phyloP scores from a whole-genome alignment of 257 asterid species.

The Fraxinus quadrangulata region DNA sequence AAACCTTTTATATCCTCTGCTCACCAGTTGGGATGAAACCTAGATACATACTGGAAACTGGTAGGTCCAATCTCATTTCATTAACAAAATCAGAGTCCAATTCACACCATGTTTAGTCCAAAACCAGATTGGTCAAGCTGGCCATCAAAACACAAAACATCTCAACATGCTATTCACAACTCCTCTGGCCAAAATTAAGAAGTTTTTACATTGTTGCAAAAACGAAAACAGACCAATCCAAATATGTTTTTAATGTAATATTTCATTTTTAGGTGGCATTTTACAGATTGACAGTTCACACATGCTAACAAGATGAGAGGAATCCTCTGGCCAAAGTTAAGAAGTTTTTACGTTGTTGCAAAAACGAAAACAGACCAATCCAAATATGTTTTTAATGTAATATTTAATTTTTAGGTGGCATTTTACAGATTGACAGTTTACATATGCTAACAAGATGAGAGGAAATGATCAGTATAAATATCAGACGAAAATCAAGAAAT shows the following conservation, averaged over 20 bases:
- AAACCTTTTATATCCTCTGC: background rate
- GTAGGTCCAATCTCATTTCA: background rate
- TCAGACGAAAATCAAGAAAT: constrained; percentile 7
- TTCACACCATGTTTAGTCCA: background rate
- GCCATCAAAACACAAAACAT: background rate
- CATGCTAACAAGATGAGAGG: background rate
- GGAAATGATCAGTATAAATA: background rate
- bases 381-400: background rate
- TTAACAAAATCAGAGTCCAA: background rate
- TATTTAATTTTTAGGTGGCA: background rate
- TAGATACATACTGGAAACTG: background rate
- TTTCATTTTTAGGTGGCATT: background rate
- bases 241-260: background rate
- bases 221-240: background rate
- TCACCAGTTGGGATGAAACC: background rate
- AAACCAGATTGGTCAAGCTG: background rate
- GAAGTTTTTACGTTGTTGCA: background rate
- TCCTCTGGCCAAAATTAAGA: background rate
- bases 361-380: background rate
- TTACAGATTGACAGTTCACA: background rate
- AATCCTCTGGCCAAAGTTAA: background rate
- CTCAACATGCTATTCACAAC: background rate
- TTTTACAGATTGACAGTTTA: background rate
- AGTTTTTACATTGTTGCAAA: background rate
- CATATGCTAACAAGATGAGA: background rate